phyloP scores from a whole-genome alignment of 108 stramenopile genomes.

The Hondaea fermentalgiana region DNA sequence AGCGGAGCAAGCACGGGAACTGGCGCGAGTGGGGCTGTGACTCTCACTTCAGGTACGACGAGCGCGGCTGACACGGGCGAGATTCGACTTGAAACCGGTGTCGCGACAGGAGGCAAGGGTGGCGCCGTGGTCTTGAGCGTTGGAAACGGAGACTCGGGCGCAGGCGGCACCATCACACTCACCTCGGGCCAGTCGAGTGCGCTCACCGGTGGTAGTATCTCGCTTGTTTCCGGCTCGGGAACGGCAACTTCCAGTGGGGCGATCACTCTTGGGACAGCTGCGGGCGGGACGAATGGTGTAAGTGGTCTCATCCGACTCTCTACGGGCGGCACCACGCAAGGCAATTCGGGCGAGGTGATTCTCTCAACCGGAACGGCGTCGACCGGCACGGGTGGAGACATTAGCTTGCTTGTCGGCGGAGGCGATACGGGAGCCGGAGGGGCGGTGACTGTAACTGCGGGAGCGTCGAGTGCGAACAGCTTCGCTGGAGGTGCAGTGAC shows the following conservation, averaged over 20 bases:
- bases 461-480: not conserved
- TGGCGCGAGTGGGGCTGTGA: not conserved
- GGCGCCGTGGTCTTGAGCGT: constrained; percentile 33
- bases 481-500: constrained; percentile 25
- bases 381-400: not conserved
- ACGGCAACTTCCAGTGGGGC: constrained; percentile 22
- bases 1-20: too few relatives aligned
- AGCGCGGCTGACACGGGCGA: not conserved
- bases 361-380: constrained; percentile 25
- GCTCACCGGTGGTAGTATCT: not conserved
- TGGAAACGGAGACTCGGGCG: constrained; percentile 26
- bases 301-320: constrained; percentile 27
- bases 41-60: not conserved
- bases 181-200: constrained; percentile 22
- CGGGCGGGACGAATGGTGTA: constrained; percentile 30
- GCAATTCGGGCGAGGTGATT: constrained; percentile 24
- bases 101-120: not conserved
- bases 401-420: not conserved
- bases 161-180: constrained; percentile 37
- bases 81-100: constrained; percentile 24
- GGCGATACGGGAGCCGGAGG: not conserved
- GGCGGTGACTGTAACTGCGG: not conserved
- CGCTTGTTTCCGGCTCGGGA: constrained; percentile 11
- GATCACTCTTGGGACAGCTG: constrained; percentile 26
- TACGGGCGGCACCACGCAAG: constrained; percentile 32